These are phyloP conservation scores for Pyropia haitanensis DNA, from an alignment of 23 red algal species.

Conservation along the genomic window DNA sequence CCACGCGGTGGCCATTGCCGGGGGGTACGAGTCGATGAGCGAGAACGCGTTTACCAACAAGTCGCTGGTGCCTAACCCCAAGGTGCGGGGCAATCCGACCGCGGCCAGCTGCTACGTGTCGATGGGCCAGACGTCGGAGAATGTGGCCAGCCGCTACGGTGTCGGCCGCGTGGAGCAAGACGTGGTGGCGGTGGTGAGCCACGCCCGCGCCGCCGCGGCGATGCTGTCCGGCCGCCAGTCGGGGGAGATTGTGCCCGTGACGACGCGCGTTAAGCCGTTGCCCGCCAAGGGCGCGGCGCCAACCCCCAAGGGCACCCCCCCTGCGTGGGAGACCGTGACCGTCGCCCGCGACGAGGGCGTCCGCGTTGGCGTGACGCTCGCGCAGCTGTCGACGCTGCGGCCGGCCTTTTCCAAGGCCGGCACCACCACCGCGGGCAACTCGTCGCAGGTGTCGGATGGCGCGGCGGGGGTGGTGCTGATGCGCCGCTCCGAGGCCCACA, in stretches of 20 bases:
- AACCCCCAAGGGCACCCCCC: background rate
- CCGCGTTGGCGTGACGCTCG: conserved; percentile 69
- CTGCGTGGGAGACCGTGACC: conserved; percentile 29
- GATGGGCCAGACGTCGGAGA: conserved; percentile 98
- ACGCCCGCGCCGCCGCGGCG: conserved; percentile 62
- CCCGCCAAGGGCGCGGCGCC: background rate
- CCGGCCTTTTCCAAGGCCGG: conserved; percentile 84
- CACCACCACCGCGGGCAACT: conserved; percentile 93
- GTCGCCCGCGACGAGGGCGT: conserved; percentile 90
- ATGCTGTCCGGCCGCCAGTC: conserved; percentile 69
- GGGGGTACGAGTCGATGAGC: conserved; percentile 92
- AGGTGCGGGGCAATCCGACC: conserved; percentile 18
- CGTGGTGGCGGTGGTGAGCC: conserved; percentile 76
- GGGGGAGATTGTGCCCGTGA: conserved; percentile 84
- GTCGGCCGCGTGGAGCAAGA: conserved; percentile 78
- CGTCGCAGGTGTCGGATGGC: conserved; percentile 96
- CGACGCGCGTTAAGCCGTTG: conserved; percentile 59
- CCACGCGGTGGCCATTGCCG: conserved; percentile 76
- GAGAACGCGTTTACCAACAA: conserved; percentile 67
- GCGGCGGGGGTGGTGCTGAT: conserved; percentile 88
- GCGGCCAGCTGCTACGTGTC: conserved; percentile 74
- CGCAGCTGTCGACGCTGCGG: conserved; percentile 57
- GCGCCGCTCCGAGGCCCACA: conserved; percentile 83
- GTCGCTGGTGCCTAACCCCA: conserved; percentile 42
- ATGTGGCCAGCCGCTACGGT: conserved; percentile 74